Base-by-base conservation (phyloP, 2,329 filamentous ascomycete species). In the Nothomitra cinnamomea region DNA sequence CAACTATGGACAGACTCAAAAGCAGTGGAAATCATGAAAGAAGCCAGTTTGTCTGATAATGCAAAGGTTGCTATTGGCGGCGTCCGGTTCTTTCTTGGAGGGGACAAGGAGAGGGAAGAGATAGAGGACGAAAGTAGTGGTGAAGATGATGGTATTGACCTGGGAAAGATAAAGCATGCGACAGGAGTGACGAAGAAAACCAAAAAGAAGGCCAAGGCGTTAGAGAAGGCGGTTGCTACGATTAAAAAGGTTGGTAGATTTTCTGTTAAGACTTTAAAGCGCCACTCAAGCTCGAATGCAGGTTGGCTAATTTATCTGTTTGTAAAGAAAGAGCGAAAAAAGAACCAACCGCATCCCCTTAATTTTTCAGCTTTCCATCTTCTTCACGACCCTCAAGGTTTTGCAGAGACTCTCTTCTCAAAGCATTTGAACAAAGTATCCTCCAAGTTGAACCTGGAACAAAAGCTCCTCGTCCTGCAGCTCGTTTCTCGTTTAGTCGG, bases 11-110 rank as follows among this genome's bases (percentile, higher is more conserved):
- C 85, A 8, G 92, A 98, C 62, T 79, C 88, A 1, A 92, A 89
- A 66, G 82, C 90, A 0, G 92, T 96, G n/a, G 88, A 95, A 62
- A 86, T 96, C 59, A 96, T 98, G 89, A 94, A 94, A 69, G 85
- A 95, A 68, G 88, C 90, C 0, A 82, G 83, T 53, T 70, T 98
- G 54, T 81, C 87, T 2, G 84, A 95, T 52, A 94, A 95, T 60
- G 87, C 94, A 61, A 98, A 98, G 70, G 88, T 96, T 2, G 79
- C 92, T 24, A 74, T 85, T 4, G 87, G 88, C 15, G 89, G 87
- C 45, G 86, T 94, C 13, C 79, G 87, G 22, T 98, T 96, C 73
- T 98, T 98, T 72, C 75, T 98, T 0, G 92, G 92, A 22, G 89
- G 89, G 35, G 92, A 98, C 66, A 90, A 94, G 67, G 92, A 96